Evolutionary conservation across 345 rosid genomes (phyloP), one percentile per base, ranked within the genome.

Genomic region (Dovyalis caffra): DNA sequence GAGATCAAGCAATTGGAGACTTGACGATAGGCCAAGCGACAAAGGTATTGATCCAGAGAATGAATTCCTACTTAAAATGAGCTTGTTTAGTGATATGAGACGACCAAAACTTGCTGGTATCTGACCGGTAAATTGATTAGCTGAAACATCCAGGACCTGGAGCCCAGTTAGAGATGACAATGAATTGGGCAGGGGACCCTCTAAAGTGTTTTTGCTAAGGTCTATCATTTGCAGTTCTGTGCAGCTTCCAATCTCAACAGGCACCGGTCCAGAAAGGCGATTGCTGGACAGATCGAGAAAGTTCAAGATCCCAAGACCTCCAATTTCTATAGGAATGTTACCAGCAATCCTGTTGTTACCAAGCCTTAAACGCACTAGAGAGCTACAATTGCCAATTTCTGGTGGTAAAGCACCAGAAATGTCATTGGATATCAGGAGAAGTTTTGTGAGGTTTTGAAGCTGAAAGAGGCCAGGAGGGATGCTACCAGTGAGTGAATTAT

Each of bases 1-100:
- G 0, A 95, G 96, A 80, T 93, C 99, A 66, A 95, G 98, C 81
- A 95, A 79, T 66, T 95, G 97, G 38, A 93, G 93, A 70, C 93
- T 86, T n/a, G 86, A 89, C 62, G 94, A 93, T 49, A 83, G 79
- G 49, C 97, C 92, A 75, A 91, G 82, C 5, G 93, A 87, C 8
- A 86, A 68, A 70, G 98, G 98, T 68, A 95, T 87, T 0, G 79
- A 77, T 16, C 99, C 99, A 0, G 97, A 86, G 78, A 95, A 84
- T 18, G 77, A 77, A 56, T 95, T 95, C 82, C 72, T 83, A 61
- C 94, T 76, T 72, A 95, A 70, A 47, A 89, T 80, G 37, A 95
- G 88, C 84, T 89, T 89, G 85, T 78, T 91, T 18, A 95, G 47
- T 0, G 99, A 90, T 62, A 79, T 69, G 63, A 91, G 94, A 53